Base-by-base conservation (phyloP, 495 filamentous ascomycete species). In the Amniculicola lignicola region DNA sequence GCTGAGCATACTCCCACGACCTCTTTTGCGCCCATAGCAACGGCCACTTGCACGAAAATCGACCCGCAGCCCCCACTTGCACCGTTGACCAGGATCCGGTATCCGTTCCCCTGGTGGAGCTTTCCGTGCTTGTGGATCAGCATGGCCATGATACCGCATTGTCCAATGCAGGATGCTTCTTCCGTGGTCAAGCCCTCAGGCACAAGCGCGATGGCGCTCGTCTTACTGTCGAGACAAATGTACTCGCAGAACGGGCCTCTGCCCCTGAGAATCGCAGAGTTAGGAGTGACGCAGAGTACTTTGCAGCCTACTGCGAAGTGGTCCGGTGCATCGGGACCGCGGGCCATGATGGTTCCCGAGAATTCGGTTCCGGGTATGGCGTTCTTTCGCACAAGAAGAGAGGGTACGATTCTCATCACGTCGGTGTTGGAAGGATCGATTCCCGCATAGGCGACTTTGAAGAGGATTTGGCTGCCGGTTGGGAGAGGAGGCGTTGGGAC, bases 341-440 rank as follows among this genome's bases (percentile, higher is more conserved):
- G 15, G 6, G 62, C 51, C 9, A 74, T 54, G 9, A 76, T 45
- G 11, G 51, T 64, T 25, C 75, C 76, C 10, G 63, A 57, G 44
- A 76, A 77, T 36, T 77, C 75, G 6, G 70, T 36, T 1, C 71
- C 73, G 5, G 73, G 72, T 2, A 69, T 70, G 2, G 63, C 28
- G 0, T 71, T 70, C 12, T 69, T 59, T 15, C 51, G 54, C 15
- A 54, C 56, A 19, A 76, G 51, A 49, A 71, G 29, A 25, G 49
- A 44, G 21, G 73, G 72, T 23, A 70, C 35, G 42, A 70, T 28
- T 33, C 66, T 58, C 9, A 72, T 61, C 44, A 67, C 23, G 25
- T 74, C 51, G 3, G 61, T 49, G 41, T 69, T 68, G 33, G 62
- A 71, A 24, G 74, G 72, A 58, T 75, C 74, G 49, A 77, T 64